Evolutionary conservation across 345 rosid genomes (phyloP).

Genomic region (Eucalyptus sp.): DNA sequence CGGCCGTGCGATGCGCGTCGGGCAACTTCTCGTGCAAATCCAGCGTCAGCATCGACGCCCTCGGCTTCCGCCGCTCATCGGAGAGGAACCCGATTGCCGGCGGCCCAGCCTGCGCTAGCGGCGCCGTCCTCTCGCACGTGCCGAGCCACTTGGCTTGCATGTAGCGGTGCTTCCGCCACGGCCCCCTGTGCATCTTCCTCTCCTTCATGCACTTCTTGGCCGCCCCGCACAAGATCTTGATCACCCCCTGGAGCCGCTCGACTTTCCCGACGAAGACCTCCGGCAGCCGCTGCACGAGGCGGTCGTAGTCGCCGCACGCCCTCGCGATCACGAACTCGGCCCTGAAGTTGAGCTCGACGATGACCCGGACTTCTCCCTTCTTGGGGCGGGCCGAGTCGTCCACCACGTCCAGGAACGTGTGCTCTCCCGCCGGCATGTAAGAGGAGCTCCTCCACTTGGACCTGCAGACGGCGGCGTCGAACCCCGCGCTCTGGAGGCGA

Average conservation of each 20-base stretch:
- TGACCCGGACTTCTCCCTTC: constrained; percentile 34
- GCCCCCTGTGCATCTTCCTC: constrained; percentile 72
- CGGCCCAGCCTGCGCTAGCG: not conserved
- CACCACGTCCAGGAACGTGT: constrained; percentile 53
- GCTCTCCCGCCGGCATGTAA: constrained; percentile 53
- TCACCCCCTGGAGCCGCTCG: constrained; percentile 51
- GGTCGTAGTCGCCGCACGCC: constrained; percentile 50
- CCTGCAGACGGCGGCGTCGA: constrained; percentile 42
- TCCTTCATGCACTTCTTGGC: constrained; percentile 73
- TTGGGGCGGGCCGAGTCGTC: constrained; percentile 28
- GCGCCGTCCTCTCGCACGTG: constrained; percentile 15
- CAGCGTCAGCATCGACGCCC: constrained; percentile 62
- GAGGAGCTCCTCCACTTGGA: constrained; percentile 69
- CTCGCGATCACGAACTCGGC: constrained; percentile 81
- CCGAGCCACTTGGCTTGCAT: constrained; percentile 88
- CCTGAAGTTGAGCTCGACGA: constrained; percentile 61
- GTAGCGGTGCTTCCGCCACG: constrained; percentile 87
- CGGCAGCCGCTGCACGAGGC: constrained; percentile 32
- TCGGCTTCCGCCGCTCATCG: constrained; percentile 25
- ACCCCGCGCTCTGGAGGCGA: constrained; percentile 45
- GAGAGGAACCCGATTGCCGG: constrained; percentile 2
- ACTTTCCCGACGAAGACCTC: constrained; percentile 66
- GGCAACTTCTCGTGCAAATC: constrained; percentile 31
- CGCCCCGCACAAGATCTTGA: constrained; percentile 54
- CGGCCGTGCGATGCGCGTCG: constrained; percentile 25